Percentiles rank a stretch among this genome's conserved stretches.
phyloP scores from a whole-genome alignment of 805 yeast species.

The Diddensiella caesifluorescens region DNA sequence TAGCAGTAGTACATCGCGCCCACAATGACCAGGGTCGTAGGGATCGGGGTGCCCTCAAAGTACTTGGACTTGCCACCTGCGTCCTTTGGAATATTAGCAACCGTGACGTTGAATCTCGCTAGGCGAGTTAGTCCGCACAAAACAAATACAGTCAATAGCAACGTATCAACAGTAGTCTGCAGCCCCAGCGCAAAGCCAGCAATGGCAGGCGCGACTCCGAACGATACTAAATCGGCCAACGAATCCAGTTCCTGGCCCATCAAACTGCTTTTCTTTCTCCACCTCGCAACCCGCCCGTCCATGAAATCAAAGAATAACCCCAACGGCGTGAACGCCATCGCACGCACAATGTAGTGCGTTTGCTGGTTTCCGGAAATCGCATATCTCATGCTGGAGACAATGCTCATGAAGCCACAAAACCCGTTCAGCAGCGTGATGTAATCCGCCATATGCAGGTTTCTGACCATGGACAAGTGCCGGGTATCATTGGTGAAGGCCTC shows the following conservation, averaged over 20 bases:
- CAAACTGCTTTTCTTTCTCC: conserved; percentile 82
- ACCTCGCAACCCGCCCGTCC: conserved; percentile 95
- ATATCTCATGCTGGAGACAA: conserved; percentile 78
- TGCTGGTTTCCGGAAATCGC: conserved; percentile 63
- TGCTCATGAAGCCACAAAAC: conserved; percentile 86
- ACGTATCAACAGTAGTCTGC: conserved; percentile 74
- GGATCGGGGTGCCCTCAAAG: conserved; percentile 96
- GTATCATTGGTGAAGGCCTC: conserved; percentile 74
- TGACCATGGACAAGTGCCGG: conserved; percentile 77
- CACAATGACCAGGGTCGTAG: conserved; percentile 76
- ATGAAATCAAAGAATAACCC: conserved; percentile 95
- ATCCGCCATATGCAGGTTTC: conserved; percentile 84
- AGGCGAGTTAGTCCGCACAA: conserved; percentile 89
- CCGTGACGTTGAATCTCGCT: conserved; percentile 94
- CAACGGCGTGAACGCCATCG: conserved; percentile 80
- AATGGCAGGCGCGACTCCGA: conserved; percentile 93
- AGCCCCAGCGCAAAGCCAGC: conserved; percentile 90
- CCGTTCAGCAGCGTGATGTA: conserved; percentile 93
- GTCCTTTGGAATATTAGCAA: conserved; percentile 88
- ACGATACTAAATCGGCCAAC: conserved; percentile 88
- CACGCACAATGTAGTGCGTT: conserved; percentile 58
- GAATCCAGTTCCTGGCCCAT: conserved; percentile 98
- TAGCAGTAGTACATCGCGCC: conserved; percentile 65
- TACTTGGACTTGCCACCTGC: conserved; percentile 77
- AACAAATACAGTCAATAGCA: conserved; percentile 75